Base-by-base conservation (phyloP, 1,284 basidiomycete genomes). In the Polyporus tsugae region DNA sequence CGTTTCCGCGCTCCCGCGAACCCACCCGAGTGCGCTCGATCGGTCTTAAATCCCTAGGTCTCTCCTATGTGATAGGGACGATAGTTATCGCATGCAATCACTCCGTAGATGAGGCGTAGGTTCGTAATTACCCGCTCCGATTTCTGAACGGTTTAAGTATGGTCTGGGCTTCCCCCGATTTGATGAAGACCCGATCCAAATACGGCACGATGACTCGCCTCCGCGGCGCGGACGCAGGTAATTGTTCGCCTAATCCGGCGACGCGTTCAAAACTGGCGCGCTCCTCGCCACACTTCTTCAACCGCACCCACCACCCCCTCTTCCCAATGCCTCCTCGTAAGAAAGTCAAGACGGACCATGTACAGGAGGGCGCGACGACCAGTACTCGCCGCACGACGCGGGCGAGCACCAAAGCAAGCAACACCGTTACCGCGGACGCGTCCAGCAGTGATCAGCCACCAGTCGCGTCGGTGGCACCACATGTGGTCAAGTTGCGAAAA, bases 191-290 rank as follows among this genome's bases (percentile, higher is more conserved):
- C 2, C 5, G 9, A 25, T 49, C 46, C 46, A 49, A 25, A 49
- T 25, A 9, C 46, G 22, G 22, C 46, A 49, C 46, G 22, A 49
- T 25, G 46, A 49, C 46, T 25, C 44, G 44, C 44, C 44, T 49
- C 46, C 46, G n/a, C 46, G 22, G 9, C 22, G 7, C 22, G 46
- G 41, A 41, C 1, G 41, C 41, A 17, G 11, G 46, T 25, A 11
- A 55, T 55, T 55, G 52, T 33, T 55, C 52, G 29, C 52, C 52
- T 33, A 55, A 55, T 55, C 11, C 17, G 52, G 52, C 33, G 29
- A 33, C 25, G 13, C 25, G 25, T n/a, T n/a, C n/a, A n/a, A n/a
- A n/a, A n/a, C n/a, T n/a, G n/a, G n/a, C n/a, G n/a, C 52, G 52
- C 52, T 17, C 17, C 7, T 25, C 46, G 22, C 29, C 33, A 55